phyloP scores from a whole-genome alignment of 164 flowering plant genomes.

The Aristolochia californica region DNA sequence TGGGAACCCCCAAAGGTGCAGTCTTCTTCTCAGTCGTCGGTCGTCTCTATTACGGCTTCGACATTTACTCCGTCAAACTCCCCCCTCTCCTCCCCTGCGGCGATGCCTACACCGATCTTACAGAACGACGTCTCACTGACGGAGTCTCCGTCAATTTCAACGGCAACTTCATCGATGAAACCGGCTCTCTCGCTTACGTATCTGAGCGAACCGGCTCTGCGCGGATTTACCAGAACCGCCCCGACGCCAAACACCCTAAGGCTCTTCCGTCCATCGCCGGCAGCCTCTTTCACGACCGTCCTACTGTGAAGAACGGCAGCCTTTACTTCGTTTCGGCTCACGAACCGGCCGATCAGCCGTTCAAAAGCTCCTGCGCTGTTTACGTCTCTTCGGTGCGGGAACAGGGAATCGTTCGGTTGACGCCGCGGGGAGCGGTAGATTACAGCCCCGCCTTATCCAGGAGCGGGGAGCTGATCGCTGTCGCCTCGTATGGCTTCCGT shows the following conservation, averaged over 20 bases:
- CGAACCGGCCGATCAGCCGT: slow-evolving; percentile 40
- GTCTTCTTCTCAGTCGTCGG: slow-evolving; percentile 57
- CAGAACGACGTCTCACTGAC: slow-evolving; percentile 51
- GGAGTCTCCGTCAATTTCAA: slow-evolving; percentile 65
- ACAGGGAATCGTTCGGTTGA: slow-evolving; percentile 54
- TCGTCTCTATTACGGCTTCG: slow-evolving; percentile 61
- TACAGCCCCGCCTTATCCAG: slow-evolving; percentile 85
- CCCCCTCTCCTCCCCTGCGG: slow-evolving; percentile 21
- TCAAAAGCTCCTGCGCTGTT: slow-evolving; percentile 80
- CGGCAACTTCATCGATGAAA: slow-evolving; percentile 50
- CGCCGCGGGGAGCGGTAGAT: slow-evolving; percentile 63
- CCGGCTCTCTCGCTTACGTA: slow-evolving; percentile 35
- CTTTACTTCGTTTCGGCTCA: slow-evolving; percentile 63
- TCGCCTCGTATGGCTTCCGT: slow-evolving; percentile 58
- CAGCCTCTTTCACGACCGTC: slow-evolving; percentile 73
- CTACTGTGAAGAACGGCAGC: slow-evolving; percentile 11
- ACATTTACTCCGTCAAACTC: slow-evolving; percentile 40
- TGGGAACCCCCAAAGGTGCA: slow-evolving; percentile 32
- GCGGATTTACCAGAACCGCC: slow-evolving; percentile 24
- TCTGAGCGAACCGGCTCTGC: slow-evolving; percentile 64
- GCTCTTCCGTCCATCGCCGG: slow-evolving; percentile 19
- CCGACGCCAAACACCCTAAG: slow-evolving; percentile 43
- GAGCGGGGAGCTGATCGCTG: slow-evolving; percentile 67
- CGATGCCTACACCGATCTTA: slow-evolving; percentile 39
- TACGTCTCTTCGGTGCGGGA: slow-evolving; percentile 42